Conservation (phyloP, 2,329 filamentous ascomycete genomes). For the Calonectria naviculata region DNA sequence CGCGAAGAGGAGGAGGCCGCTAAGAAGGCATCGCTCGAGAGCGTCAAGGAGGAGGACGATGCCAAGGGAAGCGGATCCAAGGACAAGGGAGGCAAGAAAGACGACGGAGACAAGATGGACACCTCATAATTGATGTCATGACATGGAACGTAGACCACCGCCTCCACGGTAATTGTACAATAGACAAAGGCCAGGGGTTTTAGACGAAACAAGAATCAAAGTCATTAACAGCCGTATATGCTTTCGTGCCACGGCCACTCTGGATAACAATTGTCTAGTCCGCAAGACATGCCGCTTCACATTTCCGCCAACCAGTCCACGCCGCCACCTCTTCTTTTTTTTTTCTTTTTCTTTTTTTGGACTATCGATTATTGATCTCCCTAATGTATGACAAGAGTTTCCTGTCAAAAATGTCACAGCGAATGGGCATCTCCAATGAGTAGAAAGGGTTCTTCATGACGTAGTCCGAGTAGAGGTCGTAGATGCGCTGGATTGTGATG, state of each 20-base stretch:
- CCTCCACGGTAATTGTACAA: slow-evolving; percentile 48
- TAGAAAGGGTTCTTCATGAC: slow-evolving; percentile 99
- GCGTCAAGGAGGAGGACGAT: slow-evolving; percentile 84
- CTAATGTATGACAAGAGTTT: slow-evolving; percentile 85
- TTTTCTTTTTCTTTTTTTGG: neutral
- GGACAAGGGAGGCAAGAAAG: slow-evolving; percentile 76
- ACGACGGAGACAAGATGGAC: slow-evolving; percentile 85
- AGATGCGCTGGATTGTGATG: slow-evolving; percentile 83
- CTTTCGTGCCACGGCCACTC: slow-evolving; percentile 6
- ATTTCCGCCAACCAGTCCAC: neutral
- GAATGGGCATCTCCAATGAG: slow-evolving; percentile 95
- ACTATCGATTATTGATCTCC: slow-evolving; percentile 70
- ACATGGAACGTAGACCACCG: slow-evolving; percentile 37
- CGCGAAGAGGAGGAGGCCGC: slow-evolving; percentile 79
- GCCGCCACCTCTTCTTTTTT: neutral
- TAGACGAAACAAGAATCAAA: slow-evolving; percentile 41
- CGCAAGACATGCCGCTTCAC: slow-evolving; percentile 25
- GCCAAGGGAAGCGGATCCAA: slow-evolving; percentile 60
- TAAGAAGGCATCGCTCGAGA: slow-evolving; percentile 81
- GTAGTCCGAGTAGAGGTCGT: slow-evolving; percentile 95
- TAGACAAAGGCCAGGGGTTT: slow-evolving; percentile 41
- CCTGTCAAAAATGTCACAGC: slow-evolving; percentile 95
- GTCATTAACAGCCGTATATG: slow-evolving; percentile 33
- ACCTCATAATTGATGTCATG: slow-evolving; percentile 67
- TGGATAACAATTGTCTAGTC: slow-evolving; percentile 3